Conservation (phyloP, 1,284 basidiomycete genomes). For the Omphalotus olearius region DNA sequence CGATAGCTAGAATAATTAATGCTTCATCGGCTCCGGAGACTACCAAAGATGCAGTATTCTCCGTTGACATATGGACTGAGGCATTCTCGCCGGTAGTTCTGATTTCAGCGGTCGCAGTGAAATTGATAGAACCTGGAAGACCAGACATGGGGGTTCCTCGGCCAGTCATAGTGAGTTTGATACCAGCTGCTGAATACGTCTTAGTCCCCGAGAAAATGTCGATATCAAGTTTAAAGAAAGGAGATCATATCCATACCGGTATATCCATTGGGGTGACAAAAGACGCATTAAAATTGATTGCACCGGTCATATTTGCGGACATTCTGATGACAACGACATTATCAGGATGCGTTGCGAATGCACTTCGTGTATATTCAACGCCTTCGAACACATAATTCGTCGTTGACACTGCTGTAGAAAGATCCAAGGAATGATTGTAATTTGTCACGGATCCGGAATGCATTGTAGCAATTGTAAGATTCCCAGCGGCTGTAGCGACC, state of each 20-base stretch:
- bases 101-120: conserved; percentile 10
- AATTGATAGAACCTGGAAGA: conserved; percentile 12
- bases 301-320: conserved; percentile 7
- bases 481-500: conserved; percentile 12
- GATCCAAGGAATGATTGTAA: conserved; percentile 15
- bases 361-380: conserved; percentile 14
- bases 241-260: conserved; percentile 7
- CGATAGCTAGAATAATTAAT: conserved; percentile 13
- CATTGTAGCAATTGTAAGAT: conserved; percentile 8
- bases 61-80: not conserved
- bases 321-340: conserved; percentile 15
- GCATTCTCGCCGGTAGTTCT: conserved; percentile 4
- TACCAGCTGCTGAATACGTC: conserved; percentile 8
- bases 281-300: conserved; percentile 8
- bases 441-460: conserved; percentile 3
- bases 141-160: conserved; percentile 3
- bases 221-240: not conserved
- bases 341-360: conserved; percentile 15
- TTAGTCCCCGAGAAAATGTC: not conserved
- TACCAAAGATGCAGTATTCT: not conserved
- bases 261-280: conserved; percentile 13
- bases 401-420: conserved; percentile 15
- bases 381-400: conserved; percentile 13
- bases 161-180: conserved; percentile 5
- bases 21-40: conserved; percentile 14